A percentile compares a stretch with the other conserved stretches of the same genome.
phyloP scores from a whole-genome alignment of 768 basidiomycete species.

The Cystobasidiopsis lactophilus region DNA sequence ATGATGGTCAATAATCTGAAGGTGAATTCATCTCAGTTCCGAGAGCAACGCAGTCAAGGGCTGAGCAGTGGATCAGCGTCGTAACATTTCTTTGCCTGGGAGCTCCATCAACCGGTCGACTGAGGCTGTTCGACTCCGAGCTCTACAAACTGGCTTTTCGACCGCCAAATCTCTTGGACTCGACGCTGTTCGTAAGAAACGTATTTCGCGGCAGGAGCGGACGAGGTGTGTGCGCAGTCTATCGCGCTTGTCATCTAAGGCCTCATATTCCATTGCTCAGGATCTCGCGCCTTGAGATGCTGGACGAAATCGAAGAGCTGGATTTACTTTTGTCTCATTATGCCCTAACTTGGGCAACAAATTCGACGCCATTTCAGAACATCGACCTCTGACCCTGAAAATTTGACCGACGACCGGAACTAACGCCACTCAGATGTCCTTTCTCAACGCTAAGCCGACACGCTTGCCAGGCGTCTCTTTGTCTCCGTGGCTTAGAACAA shows the following conservation, averaged over 20 bases:
- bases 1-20: slow-evolving; percentile 77
- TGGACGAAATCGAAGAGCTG: slow-evolving; percentile 88
- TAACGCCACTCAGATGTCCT: background rate
- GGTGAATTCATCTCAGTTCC: slow-evolving; percentile 28
- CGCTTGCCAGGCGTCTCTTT: background rate
- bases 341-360: slow-evolving; percentile 50
- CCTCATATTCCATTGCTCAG: no score
- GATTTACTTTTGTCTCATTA: slow-evolving; percentile 77
- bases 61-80: slow-evolving; percentile 29
- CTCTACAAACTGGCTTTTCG: slow-evolving; percentile 38
- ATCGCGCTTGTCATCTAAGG: background rate
- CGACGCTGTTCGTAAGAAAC: slow-evolving; percentile 38
- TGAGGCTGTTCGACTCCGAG: slow-evolving; percentile 38
- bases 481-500: background rate
- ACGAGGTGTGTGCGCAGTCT: slow-evolving; percentile 14
- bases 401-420: no score
- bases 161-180: slow-evolving; percentile 39
- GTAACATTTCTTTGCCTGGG: slow-evolving; percentile 55
- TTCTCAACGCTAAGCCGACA: background rate
- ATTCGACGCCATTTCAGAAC: background rate
- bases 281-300: slow-evolving; percentile 55
- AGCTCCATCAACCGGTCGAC: slow-evolving; percentile 40
- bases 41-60: background rate
- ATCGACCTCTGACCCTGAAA: background rate
- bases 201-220: slow-evolving; percentile 19